Percentiles rank a stretch among this genome's conserved stretches.
These are phyloP conservation scores for Boletus tomentosulus DNA, from an alignment of 768 basidiomycete species.

Conservation along the genomic window DNA sequence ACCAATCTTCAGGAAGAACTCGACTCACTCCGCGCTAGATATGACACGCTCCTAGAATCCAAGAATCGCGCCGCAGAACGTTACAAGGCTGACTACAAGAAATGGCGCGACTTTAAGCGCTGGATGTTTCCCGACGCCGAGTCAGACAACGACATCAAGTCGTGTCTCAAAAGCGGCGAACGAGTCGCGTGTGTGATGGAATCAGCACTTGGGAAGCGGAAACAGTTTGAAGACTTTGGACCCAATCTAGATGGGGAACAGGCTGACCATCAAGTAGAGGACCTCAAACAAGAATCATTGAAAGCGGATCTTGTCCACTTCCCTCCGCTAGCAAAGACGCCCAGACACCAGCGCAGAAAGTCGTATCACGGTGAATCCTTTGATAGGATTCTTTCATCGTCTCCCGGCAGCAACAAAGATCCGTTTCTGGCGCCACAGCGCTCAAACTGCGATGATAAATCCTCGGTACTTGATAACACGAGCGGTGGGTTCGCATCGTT, in stretches of 20 bases:
- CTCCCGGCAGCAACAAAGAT: conserved; percentile 5
- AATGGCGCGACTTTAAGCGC: conserved; percentile 44
- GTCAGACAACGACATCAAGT: conserved; percentile 25
- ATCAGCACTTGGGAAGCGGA: conserved; percentile 27
- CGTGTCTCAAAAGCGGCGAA: conserved; percentile 27
- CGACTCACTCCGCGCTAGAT: conserved; percentile 36
- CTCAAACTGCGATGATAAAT: neutral
- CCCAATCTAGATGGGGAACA: conserved; percentile 7
- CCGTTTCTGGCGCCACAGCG: conserved; percentile 5
- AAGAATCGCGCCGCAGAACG: conserved; percentile 44
- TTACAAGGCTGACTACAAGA: conserved; percentile 51
- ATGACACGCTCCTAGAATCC: conserved; percentile 41
- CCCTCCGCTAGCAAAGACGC: neutral
- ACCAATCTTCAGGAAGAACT: conserved; percentile 30
- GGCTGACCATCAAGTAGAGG: conserved; percentile 1
- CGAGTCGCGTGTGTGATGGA: conserved; percentile 21
- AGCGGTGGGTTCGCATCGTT: conserved; percentile 10
- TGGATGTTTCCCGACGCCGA: conserved; percentile 40
- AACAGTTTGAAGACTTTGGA: conserved; percentile 20
- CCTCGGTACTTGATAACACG: neutral
- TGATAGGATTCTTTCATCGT: conserved; percentile 3
- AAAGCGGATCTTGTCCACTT: conserved; percentile 1
- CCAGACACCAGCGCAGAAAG: conserved; percentile 12
- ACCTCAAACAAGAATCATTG: conserved; percentile 1
- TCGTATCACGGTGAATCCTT: conserved; percentile 15